These are phyloP conservation scores for Leishmania aethiopica DNA, from an alignment of 208 protist genomes.

Conservation along the genomic window DNA sequence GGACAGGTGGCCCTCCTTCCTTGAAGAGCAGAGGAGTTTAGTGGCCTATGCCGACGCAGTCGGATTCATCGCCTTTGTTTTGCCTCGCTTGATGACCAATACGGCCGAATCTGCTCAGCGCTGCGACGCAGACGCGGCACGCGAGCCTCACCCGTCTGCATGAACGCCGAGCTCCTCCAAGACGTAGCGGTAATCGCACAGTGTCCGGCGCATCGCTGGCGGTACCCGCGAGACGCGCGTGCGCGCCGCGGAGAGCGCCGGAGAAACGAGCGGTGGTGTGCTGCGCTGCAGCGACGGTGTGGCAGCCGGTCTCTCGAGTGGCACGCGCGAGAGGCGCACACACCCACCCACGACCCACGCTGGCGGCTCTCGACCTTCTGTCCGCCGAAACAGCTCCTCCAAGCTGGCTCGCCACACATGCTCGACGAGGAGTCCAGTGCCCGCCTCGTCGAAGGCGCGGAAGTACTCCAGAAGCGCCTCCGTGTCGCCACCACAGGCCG, in stretches of 20 bases:
- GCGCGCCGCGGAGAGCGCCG: slow-evolving; percentile 33
- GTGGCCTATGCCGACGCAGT: not conserved
- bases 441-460: slow-evolving; percentile 38
- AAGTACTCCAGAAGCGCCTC: slow-evolving; percentile 38
- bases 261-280: slow-evolving; percentile 2
- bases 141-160: not conserved
- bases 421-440: slow-evolving; percentile 44
- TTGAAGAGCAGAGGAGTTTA: not conserved
- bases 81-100: not conserved
- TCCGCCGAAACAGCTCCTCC: slow-evolving; percentile 33
- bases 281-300: not conserved
- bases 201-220: slow-evolving; percentile 12
- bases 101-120: not conserved
- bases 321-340: slow-evolving; percentile 39
- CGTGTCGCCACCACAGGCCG: slow-evolving; percentile 36
- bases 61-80: not conserved
- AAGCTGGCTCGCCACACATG: slow-evolving; percentile 40
- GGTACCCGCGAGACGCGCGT: slow-evolving; percentile 38
- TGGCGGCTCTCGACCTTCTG: slow-evolving; percentile 13
- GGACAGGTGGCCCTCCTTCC: not conserved
- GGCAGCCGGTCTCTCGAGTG: slow-evolving; percentile 17
- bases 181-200: slow-evolving; percentile 65
- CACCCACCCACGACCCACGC: slow-evolving; percentile 54
- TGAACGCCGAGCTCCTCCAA: slow-evolving; percentile 39
- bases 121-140: not conserved